phyloP scores from a whole-genome alignment of 768 basidiomycete genomes.

The Phlebiopsis flavidoalba region DNA sequence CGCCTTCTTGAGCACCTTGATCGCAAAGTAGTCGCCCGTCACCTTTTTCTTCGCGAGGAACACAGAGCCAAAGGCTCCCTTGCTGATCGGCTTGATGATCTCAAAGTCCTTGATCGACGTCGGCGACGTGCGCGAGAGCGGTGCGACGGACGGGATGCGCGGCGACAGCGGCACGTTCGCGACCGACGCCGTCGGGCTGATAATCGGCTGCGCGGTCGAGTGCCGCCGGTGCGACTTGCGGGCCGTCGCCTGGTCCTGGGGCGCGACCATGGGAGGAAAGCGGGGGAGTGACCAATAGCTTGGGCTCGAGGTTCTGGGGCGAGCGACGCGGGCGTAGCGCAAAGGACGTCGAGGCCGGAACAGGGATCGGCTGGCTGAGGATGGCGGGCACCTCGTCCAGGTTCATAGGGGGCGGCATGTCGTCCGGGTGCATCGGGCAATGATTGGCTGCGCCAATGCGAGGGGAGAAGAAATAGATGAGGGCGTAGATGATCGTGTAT shows the following conservation, averaged over 20 bases:
- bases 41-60: slow-evolving; percentile 97
- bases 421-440: slow-evolving; percentile 60
- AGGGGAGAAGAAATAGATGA: slow-evolving; percentile 86
- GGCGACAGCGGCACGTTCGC: slow-evolving; percentile 69
- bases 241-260: slow-evolving; percentile 42
- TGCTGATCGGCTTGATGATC: slow-evolving; percentile 98
- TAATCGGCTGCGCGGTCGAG: slow-evolving; percentile 55
- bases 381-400: slow-evolving; percentile 47
- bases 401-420: slow-evolving; percentile 58
- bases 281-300: slow-evolving; percentile 68
- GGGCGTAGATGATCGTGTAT: slow-evolving; percentile 82
- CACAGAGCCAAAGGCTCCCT: slow-evolving; percentile 97
- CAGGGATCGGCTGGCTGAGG: slow-evolving; percentile 9
- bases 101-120: slow-evolving; percentile 99
- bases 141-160: slow-evolving; percentile 72
- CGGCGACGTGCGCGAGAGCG: slow-evolving; percentile 71
- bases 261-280: slow-evolving; percentile 54
- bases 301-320: slow-evolving; percentile 58
- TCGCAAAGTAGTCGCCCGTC: slow-evolving; percentile 98
- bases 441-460: slow-evolving; percentile 79
- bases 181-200: slow-evolving; percentile 44
- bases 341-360: slow-evolving; percentile 25
- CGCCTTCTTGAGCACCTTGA: slow-evolving; percentile 99
- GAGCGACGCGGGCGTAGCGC: slow-evolving; percentile 64
- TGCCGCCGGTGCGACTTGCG: slow-evolving; percentile 65